phyloP scores from a whole-genome alignment of 164 flowering plant species.

The Tetracentron sinense region DNA sequence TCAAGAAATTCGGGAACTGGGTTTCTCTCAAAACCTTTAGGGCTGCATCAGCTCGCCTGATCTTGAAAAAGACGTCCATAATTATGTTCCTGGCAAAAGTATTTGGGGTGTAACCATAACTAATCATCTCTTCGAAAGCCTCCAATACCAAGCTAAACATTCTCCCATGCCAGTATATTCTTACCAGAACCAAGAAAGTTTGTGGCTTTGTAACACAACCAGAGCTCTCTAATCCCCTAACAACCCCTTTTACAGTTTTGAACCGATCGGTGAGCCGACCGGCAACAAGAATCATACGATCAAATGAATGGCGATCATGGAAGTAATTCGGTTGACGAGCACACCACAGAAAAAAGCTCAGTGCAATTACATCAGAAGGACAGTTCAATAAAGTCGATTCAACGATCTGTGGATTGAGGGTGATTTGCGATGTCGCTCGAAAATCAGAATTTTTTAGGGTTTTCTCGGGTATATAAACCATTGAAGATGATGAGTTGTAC shows the following conservation, averaged over 20 bases:
- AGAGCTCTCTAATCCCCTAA: slow-evolving; percentile 34
- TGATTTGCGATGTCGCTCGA: neutral
- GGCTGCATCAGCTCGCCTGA: slow-evolving; percentile 33
- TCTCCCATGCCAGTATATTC: slow-evolving; percentile 59
- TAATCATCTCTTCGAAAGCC: slow-evolving; percentile 43
- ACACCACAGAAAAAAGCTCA: slow-evolving; percentile 64
- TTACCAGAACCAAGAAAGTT: slow-evolving; percentile 47
- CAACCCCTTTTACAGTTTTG: slow-evolving; percentile 30
- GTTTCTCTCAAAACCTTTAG: slow-evolving; percentile 30
- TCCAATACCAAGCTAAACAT: slow-evolving; percentile 43
- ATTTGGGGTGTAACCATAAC: slow-evolving; percentile 41
- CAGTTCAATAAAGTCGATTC: slow-evolving; percentile 34
- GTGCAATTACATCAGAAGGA: slow-evolving; percentile 50
- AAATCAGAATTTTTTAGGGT: neutral
- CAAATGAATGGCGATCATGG: slow-evolving; percentile 32
- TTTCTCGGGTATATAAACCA: neutral
- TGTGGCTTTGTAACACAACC: slow-evolving; percentile 51
- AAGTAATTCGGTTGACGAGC: slow-evolving; percentile 48
- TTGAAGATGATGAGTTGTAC: neutral
- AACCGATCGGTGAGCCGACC: slow-evolving; percentile 28
- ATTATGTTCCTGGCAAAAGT: slow-evolving; percentile 50
- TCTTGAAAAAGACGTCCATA: slow-evolving; percentile 52
- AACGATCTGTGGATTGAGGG: slow-evolving; percentile 31
- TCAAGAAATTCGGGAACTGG: slow-evolving; percentile 46
- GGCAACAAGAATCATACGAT: slow-evolving; percentile 36